Conservation (phyloP, 768 basidiomycete species). For the Trametes maxima region DNA sequence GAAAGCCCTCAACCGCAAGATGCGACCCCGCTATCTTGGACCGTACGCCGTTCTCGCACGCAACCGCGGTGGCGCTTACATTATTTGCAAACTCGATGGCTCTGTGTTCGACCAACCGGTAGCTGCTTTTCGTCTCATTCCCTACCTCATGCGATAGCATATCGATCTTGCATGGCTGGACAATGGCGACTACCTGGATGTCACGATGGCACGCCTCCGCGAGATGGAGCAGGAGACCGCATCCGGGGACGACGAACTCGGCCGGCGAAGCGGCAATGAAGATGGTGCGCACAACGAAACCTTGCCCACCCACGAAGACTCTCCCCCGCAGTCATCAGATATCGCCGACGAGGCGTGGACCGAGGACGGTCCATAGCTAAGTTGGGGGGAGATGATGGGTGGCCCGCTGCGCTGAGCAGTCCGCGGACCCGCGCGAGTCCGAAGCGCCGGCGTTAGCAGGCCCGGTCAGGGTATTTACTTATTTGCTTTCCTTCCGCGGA, state of each 20-base stretch:
- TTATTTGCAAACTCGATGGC: conserved; percentile 33
- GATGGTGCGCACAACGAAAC: neutral
- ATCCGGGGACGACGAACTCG: conserved; percentile 2
- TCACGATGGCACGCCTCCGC: conserved; percentile 1
- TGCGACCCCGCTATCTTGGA: conserved; percentile 29
- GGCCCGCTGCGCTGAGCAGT: too few relatives aligned
- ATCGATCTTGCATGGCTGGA: conserved; percentile 1
- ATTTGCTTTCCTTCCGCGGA: too few relatives aligned
- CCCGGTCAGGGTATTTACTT: neutral
- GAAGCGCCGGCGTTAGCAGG: neutral
- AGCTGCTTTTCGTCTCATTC: conserved; percentile 29
- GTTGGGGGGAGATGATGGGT: too few relatives aligned
- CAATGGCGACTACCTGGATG: conserved; percentile 4
- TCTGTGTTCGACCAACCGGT: conserved; percentile 16
- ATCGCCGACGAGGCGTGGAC: neutral
- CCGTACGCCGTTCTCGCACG: conserved; percentile 30
- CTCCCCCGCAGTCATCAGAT: neutral
- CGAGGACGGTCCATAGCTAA: conserved; percentile 6
- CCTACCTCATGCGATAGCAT: conserved; percentile 20
- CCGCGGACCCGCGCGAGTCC: neutral
- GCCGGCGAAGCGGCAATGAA: neutral
- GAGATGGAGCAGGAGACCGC: conserved; percentile 6
- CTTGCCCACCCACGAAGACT: neutral
- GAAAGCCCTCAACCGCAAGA: conserved; percentile 30
- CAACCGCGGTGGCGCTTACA: conserved; percentile 30